Evolutionary conservation across 139 green algal species (phyloP), one percentile per base, ranked within the genome.

Genomic region (Chlorella sp.): DNA sequence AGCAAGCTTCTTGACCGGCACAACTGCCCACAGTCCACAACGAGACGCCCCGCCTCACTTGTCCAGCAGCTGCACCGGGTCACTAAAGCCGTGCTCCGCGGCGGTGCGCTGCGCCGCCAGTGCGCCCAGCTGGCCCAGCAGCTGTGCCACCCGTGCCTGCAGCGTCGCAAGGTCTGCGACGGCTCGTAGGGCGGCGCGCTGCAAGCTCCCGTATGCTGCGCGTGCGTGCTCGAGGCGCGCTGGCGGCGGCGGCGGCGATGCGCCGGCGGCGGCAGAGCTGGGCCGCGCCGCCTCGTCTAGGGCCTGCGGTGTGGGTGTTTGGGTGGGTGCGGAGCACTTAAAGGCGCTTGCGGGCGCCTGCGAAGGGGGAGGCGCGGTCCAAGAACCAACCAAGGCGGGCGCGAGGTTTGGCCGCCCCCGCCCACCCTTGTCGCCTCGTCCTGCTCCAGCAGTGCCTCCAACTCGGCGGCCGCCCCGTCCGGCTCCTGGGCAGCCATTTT

Each of bases 61-160:
- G 40, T 86, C 81, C 17, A 86, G 34, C 32, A 86, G 11, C 72
- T 86, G 70, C 4, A 64, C 44, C 19, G 81, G 44, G 40, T 86
- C 81, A 16, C 24, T 70, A 3, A 38, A n/a, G n/a, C 81, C 72
- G 7, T 24, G 28, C 56, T 36, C 34, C 30, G 58, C 38, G 4
- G 36, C 17, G 40, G 73, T 56, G 30, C 48, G 74, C 34, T 87
- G 58, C 73, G 48, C 32, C 28, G 34, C 51, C 30, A 74, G 48
- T 32, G 19, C 43, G 40, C 83, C 26, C 56, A 76, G 54, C 58
- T 78, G 36, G 11, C 40, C 28, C 54, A 74, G 51, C 56, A 85
- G 41, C 83, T 82, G 56, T 8, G 54, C 41, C 41, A 87, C 30
- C 26, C 74, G 67, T 41, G 38, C 41, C 56, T 84, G 72, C 56